Base-by-base conservation (phyloP, 352 stramenopile genomes). In the Pythium pyrilobum region DNA sequence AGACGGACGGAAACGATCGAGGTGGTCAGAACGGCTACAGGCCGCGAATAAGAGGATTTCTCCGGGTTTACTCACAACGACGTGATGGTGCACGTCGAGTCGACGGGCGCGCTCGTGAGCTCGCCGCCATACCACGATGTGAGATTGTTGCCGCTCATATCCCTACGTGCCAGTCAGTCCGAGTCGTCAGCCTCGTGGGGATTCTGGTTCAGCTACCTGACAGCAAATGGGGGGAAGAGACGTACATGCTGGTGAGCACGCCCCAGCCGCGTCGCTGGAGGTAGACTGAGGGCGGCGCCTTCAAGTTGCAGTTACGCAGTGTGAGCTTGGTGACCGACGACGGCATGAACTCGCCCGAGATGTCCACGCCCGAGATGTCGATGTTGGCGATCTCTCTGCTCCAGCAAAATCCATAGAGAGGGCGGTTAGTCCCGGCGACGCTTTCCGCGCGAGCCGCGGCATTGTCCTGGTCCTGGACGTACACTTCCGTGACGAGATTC, bases 351-450 rank as follows among this genome's bases (percentile, higher is more conserved):
- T 5, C 15, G 6, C 34, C 32, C 5, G 45, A 31, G 31, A 52
- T 52, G 18, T 20, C 15, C 3, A 52, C 33, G 29, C 2, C 18
- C 6, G 31, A 20, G 10, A 52, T 15, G 32, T 52, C 45, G 32
- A 52, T 52, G 20, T 52, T 42, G 29, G 45, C 45, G 18, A 52
- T 33, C 21, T 52, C 45, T 12, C 45, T 52, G 13, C 20, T n/a
- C n/a, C n/a, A n/a, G n/a, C n/a, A n/a, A n/a, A n/a, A n/a, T n/a
- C n/a, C n/a, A n/a, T n/a, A n/a, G n/a, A n/a, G n/a, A n/a, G n/a
- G n/a, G n/a, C n/a, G n/a, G n/a, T n/a, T n/a, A n/a, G n/a, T n/a
- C n/a, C n/a, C n/a, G n/a, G n/a, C n/a, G n/a, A n/a, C n/a, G n/a
- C n/a, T n/a, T n/a, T n/a, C n/a, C n/a, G n/a, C n/a, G n/a, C n/a